These are phyloP conservation scores for Schwanniomyces pseudopolymorphus DNA, from an alignment of 805 yeast genomes.

Conservation along the genomic window DNA sequence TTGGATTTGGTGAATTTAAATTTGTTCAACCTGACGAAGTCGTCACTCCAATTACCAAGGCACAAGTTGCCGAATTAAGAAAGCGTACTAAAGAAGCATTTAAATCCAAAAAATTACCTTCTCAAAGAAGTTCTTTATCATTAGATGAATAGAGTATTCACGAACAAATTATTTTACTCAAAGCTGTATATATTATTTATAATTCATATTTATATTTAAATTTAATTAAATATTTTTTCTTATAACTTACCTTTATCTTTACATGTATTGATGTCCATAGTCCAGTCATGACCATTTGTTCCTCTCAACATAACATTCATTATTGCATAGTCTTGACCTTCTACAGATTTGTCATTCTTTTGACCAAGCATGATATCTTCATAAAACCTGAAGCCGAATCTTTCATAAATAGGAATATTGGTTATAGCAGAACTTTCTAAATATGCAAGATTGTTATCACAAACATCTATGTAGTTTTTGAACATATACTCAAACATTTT, in stretches of 20 bases:
- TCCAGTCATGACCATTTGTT: conserved; percentile 35
- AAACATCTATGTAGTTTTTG: conserved; percentile 42
- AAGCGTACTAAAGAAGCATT: conserved; percentile 52
- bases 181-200: conserved; percentile 1
- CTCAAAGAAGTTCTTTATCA: conserved; percentile 49
- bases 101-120: conserved; percentile 56
- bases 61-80: conserved; percentile 58
- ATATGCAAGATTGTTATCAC: conserved; percentile 39
- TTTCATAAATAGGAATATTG: conserved; percentile 54
- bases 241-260: conserved; percentile 12
- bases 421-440: conserved; percentile 47
- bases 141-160: conserved; percentile 34
- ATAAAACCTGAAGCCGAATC: conserved; percentile 50
- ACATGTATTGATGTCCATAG: conserved; percentile 13
- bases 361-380: conserved; percentile 49
- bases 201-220: not conserved
- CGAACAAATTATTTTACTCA: not conserved
- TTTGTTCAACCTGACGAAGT: conserved; percentile 82
- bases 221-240: not conserved
- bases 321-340: conserved; percentile 39
- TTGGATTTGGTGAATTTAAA: conserved; percentile 84
- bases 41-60: conserved; percentile 67
- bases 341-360: conserved; percentile 21
- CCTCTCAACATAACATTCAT: conserved; percentile 48
- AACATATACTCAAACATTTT: conserved; percentile 50